Base-by-base conservation (phyloP, 2,329 filamentous ascomycete genomes). In the Arthroderma uncinatum region DNA sequence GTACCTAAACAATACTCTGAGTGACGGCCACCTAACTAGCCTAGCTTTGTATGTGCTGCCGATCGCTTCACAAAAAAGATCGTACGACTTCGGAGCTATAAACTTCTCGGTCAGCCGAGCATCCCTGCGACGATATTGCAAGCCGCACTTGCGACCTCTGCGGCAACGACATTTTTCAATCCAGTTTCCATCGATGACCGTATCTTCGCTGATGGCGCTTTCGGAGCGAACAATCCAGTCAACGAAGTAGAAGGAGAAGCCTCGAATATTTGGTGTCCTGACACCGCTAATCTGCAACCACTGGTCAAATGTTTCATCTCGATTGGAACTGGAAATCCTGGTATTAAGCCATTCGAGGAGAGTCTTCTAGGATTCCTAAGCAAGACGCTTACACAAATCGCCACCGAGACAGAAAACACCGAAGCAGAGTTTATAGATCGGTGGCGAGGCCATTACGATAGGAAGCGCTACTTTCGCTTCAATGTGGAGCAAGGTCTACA, bases 201-300 rank as follows among this genome's bases (percentile, higher is more conserved):
- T n/a, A 69, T 67, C 54, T 64, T 60, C 1, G 66, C 68, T 58
- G 3, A 56, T n/a, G n/a, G n/a, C n/a, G n/a, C n/a, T n/a, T n/a
- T n/a, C n/a, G n/a, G n/a, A n/a, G n/a, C n/a, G n/a, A 70, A 70
- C 55, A 70, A 70, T 59, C 67, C 65, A 6, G 63, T 64, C 0
- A 58, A 66, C 28, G 61, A 68, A 50, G 61, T 69, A 10, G 59
- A 63, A 54, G 57, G 58, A 1, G 68, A 70, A 52, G 66, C 66
- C 21, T 25, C 57, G 10, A 60, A 65, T 16, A 62, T 69, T 47
- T 70, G 66, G 66, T 68, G 64, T 58, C 54, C 62, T 19, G 60
- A 64, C 1, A 59, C 62, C 10, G 64, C 62, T 34, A 61, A 67
- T 4, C 50, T 70, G 16, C 60, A 66, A 59, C 63, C 65, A 14